Evolutionary conservation across 1,284 basidiomycete genomes (phyloP).

Genomic region (Rugosomyces carneus): DNA sequence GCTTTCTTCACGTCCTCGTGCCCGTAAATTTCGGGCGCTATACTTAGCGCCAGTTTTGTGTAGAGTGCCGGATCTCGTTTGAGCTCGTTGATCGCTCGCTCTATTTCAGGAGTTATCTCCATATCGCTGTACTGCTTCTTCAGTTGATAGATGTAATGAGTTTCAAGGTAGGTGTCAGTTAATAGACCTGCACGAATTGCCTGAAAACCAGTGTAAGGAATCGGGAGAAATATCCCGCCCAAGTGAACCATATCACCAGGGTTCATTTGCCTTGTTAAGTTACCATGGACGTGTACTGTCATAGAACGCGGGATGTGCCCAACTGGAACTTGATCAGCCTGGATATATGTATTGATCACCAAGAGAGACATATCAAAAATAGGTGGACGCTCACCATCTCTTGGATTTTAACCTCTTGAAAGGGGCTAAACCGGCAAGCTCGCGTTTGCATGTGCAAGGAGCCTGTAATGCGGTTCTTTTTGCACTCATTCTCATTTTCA

Average conservation of each 20-base stretch:
- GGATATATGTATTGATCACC: slow-evolving; percentile 4
- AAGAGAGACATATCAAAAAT: slow-evolving; percentile 12
- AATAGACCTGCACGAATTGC: slow-evolving; percentile 84
- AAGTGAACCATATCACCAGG: slow-evolving; percentile 96
- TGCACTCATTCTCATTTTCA: slow-evolving; percentile 76
- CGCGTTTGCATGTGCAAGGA: slow-evolving; percentile 98
- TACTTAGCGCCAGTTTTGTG: slow-evolving; percentile 77
- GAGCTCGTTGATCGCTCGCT: slow-evolving; percentile 65
- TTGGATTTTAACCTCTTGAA: slow-evolving; percentile 98
- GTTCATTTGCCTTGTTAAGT: slow-evolving; percentile 85
- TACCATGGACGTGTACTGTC: slow-evolving; percentile 92
- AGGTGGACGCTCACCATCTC: slow-evolving; percentile 72
- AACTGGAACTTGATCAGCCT: slow-evolving; percentile 99
- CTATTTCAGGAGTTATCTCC: slow-evolving; percentile 86
- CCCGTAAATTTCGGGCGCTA: slow-evolving; percentile 98
- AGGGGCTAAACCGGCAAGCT: slow-evolving; percentile 94
- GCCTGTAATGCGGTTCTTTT: slow-evolving; percentile 83
- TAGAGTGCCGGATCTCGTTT: slow-evolving; percentile 79
- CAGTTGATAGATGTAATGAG: slow-evolving; percentile 86
- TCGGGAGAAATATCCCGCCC: slow-evolving; percentile 50
- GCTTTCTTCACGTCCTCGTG: slow-evolving; percentile 99
- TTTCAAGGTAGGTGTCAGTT: slow-evolving; percentile 96
- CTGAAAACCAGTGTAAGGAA: slow-evolving; percentile 46
- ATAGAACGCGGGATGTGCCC: slow-evolving; percentile 98
- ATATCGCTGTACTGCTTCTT: slow-evolving; percentile 98